Base-by-base conservation (phyloP, 2,329 filamentous ascomycete species). In the Aspergillus pseudoglaucus region DNA sequence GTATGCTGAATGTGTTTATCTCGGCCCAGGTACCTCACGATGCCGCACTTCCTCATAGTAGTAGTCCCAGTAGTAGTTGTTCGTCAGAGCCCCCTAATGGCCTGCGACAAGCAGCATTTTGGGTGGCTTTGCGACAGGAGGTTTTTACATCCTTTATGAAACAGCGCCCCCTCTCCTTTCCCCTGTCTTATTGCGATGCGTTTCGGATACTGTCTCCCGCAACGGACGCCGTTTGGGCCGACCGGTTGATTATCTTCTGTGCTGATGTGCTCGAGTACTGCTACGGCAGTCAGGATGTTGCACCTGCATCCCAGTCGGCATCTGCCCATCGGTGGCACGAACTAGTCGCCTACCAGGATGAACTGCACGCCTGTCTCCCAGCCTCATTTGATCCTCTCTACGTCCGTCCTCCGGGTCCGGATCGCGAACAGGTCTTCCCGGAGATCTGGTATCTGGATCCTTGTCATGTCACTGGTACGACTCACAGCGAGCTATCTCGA, bases 211-310 rank as follows among this genome's bases (percentile, higher is more conserved):
- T 65, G 6, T 63, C 66, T 8, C 63, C 61, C 2, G 62, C 68
- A 3, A 57, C 59, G 4, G 58, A 64, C 23, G 54, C 55, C 15
- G 55, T 68, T 12, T 70, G 65, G 66, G 60, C 53, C 20, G 53
- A 84, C 59, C 73, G 80, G 14, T 78, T 81, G 14, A 74, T 85
- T 0, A 74, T 81, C 3, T 77, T 82, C 55, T 81, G 80, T 46
- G 80, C 80, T n/a, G 79, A 83, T 51, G 78, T 84, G 1, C 65
- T 85, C 14, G 79, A 82, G 51, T 83, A 77, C 55, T 85, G 82
- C 59, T 84, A 83, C 57, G 52, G 66, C 48, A 52, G 63, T 10
- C 50, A 50, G n/a, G 53, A 56, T 39, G 42, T 52, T 15, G 35
- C 42, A 6, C 15, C 38, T 17, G 39, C 42, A 9, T 20, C 47